These are phyloP conservation scores for Leptodermis oblonga DNA, from an alignment of 257 asterid species.

Conservation along the genomic window DNA sequence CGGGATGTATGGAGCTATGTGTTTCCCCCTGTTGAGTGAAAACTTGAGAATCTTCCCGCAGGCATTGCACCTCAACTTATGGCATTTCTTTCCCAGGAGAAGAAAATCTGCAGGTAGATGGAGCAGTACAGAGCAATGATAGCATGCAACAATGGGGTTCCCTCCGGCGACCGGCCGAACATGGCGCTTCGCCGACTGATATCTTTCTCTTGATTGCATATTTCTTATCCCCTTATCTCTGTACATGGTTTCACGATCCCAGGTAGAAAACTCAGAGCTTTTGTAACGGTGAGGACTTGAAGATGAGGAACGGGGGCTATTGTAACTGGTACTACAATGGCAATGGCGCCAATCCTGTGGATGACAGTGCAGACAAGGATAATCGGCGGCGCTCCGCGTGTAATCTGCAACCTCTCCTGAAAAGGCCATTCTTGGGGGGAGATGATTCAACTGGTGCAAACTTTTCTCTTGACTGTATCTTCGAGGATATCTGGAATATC, in stretches of 20 bases:
- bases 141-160: slow-evolving; percentile 68
- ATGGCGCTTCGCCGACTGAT: slow-evolving; percentile 37
- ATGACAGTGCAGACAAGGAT: slow-evolving; percentile 46
- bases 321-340: slow-evolving; percentile 28
- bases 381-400: slow-evolving; percentile 38
- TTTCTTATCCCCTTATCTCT: slow-evolving; percentile 35
- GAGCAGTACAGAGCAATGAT: slow-evolving; percentile 59
- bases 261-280: slow-evolving; percentile 40
- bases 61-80: slow-evolving; percentile 63
- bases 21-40: slow-evolving; percentile 43
- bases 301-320: slow-evolving; percentile 29
- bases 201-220: slow-evolving; percentile 37
- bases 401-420: slow-evolving; percentile 57
- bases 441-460: slow-evolving; percentile 28
- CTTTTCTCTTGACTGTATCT: slow-evolving; percentile 21
- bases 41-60: slow-evolving; percentile 58
- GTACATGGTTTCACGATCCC: slow-evolving; percentile 36
- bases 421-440: slow-evolving; percentile 45
- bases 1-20: slow-evolving; percentile 45
- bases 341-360: slow-evolving; percentile 35
- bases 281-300: slow-evolving; percentile 48
- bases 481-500: slow-evolving; percentile 26
- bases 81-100: slow-evolving; percentile 49
- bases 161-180: slow-evolving; percentile 76
- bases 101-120: slow-evolving; percentile 79